Percentiles rank a stretch among this genome's conserved stretches.
Conservation (phyloP, 164 flowering plant species). For the Macadamia tetraphylla region DNA sequence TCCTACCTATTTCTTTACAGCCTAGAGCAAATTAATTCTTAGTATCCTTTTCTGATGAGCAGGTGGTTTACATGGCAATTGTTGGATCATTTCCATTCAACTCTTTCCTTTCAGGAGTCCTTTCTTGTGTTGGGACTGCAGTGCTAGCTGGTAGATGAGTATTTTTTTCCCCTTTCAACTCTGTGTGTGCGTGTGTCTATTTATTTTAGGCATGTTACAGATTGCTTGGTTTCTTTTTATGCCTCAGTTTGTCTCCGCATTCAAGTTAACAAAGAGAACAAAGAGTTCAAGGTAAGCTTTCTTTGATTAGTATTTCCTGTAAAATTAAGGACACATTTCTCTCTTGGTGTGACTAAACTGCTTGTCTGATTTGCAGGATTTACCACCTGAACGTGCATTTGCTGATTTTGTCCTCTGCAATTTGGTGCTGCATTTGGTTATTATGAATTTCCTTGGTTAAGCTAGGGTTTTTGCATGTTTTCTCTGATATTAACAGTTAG, state of each 20-base stretch:
- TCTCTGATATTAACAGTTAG: no score
- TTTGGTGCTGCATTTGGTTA: slow-evolving; percentile 90
- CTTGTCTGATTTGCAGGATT: slow-evolving; percentile 50
- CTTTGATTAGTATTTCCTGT: not conserved
- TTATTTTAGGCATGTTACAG: not conserved
- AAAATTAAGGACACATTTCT: no score
- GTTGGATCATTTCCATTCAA: slow-evolving; percentile 99
- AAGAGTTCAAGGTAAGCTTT: slow-evolving; percentile 84
- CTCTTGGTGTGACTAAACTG: no score
- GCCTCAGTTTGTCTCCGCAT: slow-evolving; percentile 88
- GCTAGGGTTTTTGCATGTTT: slow-evolving; percentile 1
- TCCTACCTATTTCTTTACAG: not conserved
- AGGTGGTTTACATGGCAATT: slow-evolving; percentile 94
- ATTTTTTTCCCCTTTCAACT: not conserved
- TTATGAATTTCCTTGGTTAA: slow-evolving; percentile 95
- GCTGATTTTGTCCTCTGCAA: slow-evolving; percentile 98
- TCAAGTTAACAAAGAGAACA: slow-evolving; percentile 98
- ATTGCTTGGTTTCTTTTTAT: slow-evolving; percentile 4
- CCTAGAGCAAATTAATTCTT: not conserved
- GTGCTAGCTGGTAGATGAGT: slow-evolving; percentile 76
- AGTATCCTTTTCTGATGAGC: slow-evolving; percentile 12
- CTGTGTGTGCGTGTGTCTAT: not conserved
- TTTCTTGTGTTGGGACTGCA: slow-evolving; percentile 93
- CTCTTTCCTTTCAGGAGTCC: slow-evolving; percentile 95
- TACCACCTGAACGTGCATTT: slow-evolving; percentile 91